Evolutionary conservation across 805 yeast species (phyloP).

Genomic region (Starmerella scarabaei): DNA sequence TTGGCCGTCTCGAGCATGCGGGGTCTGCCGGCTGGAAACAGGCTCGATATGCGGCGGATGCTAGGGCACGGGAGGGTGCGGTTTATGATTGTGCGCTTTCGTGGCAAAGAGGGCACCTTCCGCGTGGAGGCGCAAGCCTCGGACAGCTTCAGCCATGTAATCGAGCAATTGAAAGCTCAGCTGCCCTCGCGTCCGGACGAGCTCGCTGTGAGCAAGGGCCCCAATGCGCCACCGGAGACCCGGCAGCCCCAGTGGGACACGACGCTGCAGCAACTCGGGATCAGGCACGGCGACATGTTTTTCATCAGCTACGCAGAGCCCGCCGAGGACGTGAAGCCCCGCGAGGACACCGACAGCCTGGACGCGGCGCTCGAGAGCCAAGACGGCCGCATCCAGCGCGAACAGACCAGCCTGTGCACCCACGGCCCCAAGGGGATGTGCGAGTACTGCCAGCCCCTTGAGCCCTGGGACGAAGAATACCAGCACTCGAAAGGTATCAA

Average conservation of each 20-base stretch:
- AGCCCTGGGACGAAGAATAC: conserved; percentile 83
- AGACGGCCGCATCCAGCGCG: conserved; percentile 61
- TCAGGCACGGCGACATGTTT: conserved; percentile 46
- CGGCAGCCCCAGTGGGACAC: conserved; percentile 28
- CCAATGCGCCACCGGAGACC: conserved; percentile 34
- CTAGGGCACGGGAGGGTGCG: too few species aligned
- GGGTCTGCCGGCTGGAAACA: too few species aligned
- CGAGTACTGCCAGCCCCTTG: conserved; percentile 88
- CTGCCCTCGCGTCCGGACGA: conserved; percentile 27
- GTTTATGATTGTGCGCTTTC: conserved; percentile 64
- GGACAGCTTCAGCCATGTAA: conserved; percentile 34
- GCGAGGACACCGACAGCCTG: conserved; percentile 2
- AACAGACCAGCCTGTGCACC: conserved; percentile 51
- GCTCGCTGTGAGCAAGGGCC: conserved; percentile 33
- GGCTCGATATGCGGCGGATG: too few species aligned
- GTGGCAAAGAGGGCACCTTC: conserved; percentile 73
- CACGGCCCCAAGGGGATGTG: conserved; percentile 96
- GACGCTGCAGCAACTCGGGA: conserved; percentile 27
- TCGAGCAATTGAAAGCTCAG: conserved; percentile 27
- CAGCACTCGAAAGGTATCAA: conserved; percentile 65
- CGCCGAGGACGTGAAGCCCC: not conserved
- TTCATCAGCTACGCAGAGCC: conserved; percentile 30
- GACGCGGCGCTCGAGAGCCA: conserved; percentile 54
- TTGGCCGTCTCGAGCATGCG: conserved; percentile 17
- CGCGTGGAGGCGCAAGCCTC: conserved; percentile 43